Evolutionary conservation across 768 basidiomycete genomes (phyloP).

Genomic region (Asterophora lycoperdoides): DNA sequence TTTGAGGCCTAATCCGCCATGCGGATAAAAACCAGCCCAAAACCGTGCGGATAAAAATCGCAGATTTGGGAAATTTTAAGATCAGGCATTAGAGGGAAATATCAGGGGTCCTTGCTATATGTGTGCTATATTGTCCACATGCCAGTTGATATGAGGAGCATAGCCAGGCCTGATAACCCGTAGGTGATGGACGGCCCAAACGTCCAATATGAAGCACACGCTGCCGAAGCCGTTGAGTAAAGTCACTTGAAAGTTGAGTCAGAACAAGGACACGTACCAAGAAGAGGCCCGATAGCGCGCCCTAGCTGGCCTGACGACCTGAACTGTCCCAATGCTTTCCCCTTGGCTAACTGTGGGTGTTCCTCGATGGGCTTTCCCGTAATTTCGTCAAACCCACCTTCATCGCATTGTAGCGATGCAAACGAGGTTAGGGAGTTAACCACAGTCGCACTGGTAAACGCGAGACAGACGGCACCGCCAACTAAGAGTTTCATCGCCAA

Average conservation of each 20-base stretch:
- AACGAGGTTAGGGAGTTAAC: constrained; percentile 90
- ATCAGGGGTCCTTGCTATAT: no score
- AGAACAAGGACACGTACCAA: constrained; percentile 52
- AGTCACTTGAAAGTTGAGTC: constrained; percentile 13
- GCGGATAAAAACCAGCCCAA: no score
- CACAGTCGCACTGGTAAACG: constrained; percentile 93
- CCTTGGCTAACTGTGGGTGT: constrained; percentile 74
- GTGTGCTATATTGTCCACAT: constrained; percentile 45
- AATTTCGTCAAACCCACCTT: constrained; percentile 48
- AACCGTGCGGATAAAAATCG: no score
- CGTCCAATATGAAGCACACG: constrained; percentile 86
- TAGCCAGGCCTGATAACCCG: constrained; percentile 54
- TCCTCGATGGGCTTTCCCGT: constrained; percentile 52
- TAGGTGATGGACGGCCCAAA: constrained; percentile 83
- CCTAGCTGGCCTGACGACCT: constrained; percentile 94
- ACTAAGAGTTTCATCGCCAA: constrained; percentile 53
- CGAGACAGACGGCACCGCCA: constrained; percentile 77
- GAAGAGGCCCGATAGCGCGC: constrained; percentile 84
- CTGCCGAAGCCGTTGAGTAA: constrained; percentile 35
- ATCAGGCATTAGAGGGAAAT: no score
- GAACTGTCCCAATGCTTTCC: constrained; percentile 79
- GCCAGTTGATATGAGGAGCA: constrained; percentile 50
- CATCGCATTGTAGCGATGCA: constrained; percentile 89
- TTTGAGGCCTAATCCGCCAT: no score
- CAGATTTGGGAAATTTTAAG: no score